Evolutionary conservation across 805 yeast genomes (phyloP).

Genomic region (Candida loeiensis): DNA sequence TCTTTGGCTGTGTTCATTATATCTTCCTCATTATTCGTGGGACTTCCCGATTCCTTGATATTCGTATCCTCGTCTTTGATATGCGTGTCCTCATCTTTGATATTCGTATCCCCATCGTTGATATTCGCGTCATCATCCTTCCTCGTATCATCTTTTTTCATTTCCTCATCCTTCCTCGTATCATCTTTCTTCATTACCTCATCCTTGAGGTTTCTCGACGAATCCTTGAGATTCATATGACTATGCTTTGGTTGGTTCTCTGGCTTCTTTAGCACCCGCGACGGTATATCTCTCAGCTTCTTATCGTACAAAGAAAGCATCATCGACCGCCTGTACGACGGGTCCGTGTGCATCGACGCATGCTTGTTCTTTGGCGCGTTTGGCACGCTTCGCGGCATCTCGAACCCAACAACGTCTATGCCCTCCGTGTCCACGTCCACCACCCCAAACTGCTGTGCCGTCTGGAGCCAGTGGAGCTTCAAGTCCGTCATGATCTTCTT

Average conservation of each 20-base stretch:
- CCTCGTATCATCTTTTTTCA: background rate
- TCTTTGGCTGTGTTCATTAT: too few relatives aligned
- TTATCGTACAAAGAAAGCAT: conserved; percentile 44
- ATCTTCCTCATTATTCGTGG: too few relatives aligned
- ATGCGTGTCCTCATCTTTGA: background rate
- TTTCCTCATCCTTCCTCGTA: background rate
- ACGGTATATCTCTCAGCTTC: conserved; percentile 27
- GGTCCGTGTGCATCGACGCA: conserved; percentile 37
- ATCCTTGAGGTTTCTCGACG: conserved; percentile 36
- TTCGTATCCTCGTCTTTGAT: too few relatives aligned
- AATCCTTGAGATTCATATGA: conserved; percentile 37
- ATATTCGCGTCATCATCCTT: background rate
- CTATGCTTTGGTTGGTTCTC: conserved; percentile 25
- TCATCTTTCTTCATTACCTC: background rate
- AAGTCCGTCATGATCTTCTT: conserved; percentile 35
- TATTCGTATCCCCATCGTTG: background rate
- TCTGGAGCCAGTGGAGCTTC: conserved; percentile 39
- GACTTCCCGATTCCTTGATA: too few relatives aligned
- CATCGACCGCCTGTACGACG: conserved; percentile 43
- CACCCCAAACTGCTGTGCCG: conserved; percentile 33
- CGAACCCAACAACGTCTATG: conserved; percentile 16
- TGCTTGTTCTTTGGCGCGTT: conserved; percentile 22
- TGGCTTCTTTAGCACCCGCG: conserved; percentile 6
- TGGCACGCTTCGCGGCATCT: conserved; percentile 23
- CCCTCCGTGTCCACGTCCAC: conserved; percentile 13